Percentiles rank a stretch among this genome's conserved stretches.
phyloP scores from a whole-genome alignment of 1,139 yeast species.

The Pichiaceae sp. region DNA sequence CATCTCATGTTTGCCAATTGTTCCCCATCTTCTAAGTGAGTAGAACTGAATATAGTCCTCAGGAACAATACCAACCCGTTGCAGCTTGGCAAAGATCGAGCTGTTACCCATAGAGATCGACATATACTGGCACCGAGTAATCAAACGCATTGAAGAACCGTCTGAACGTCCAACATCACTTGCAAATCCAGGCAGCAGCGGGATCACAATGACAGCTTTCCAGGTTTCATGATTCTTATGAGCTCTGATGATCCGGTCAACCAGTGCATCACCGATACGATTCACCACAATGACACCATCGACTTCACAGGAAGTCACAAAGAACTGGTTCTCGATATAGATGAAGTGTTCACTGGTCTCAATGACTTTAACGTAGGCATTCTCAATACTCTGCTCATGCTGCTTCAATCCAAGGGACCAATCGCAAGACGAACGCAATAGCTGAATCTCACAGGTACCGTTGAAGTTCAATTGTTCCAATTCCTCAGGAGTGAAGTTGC shows the following conservation, averaged over 20 bases:
- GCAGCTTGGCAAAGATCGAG: conserved; percentile 80
- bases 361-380: conserved; percentile 83
- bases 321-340: conserved; percentile 83
- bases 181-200: conserved; percentile 96
- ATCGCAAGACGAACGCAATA: conserved; percentile 77
- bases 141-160: conserved; percentile 88
- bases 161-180: conserved; percentile 90
- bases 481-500: conserved; percentile 74
- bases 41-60: conserved; percentile 87
- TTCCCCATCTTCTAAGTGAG: conserved; percentile 93
- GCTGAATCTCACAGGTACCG: conserved; percentile 90
- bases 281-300: conserved; percentile 85
- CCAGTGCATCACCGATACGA: conserved; percentile 92
- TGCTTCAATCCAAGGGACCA: conserved; percentile 90
- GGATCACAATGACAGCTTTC: conserved; percentile 88
- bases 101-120: conserved; percentile 86
- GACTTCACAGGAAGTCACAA: conserved; percentile 77
- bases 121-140: conserved; percentile 94
- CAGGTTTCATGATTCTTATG: conserved; percentile 68
- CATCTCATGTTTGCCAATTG: conserved; percentile 67
- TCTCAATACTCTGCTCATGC: conserved; percentile 85
- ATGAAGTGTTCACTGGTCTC: conserved; percentile 90
- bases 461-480: conserved; percentile 51
- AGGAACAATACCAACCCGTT: conserved; percentile 70
- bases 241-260: conserved; percentile 87